A percentile compares a stretch with the other conserved stretches of the same genome.
These are phyloP conservation scores for Batkoa obscura DNA, from an alignment of 371 early-diverging fungal genomes.

Conservation along the genomic window DNA sequence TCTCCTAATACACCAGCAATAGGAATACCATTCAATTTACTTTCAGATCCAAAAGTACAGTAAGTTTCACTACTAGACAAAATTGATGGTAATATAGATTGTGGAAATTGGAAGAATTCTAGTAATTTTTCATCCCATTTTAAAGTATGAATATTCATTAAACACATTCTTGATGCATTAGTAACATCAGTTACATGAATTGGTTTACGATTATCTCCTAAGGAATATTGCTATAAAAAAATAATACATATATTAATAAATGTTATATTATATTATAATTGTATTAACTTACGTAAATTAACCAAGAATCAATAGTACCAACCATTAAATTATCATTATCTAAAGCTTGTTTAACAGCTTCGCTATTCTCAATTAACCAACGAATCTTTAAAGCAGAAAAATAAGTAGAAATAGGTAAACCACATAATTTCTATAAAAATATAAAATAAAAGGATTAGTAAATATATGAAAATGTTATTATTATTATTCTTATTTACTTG, in stretches of 20 bases:
- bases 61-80: conserved; percentile 68
- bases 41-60: conserved; percentile 33
- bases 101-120: conserved; percentile 48
- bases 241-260: neutral
- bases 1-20: conserved; percentile 81
- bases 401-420: conserved; percentile 85
- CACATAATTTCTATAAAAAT: conserved; percentile 32
- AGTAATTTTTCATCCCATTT: conserved; percentile 63
- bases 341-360: conserved; percentile 39
- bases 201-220: neutral
- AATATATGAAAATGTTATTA: no score
- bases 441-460: neutral
- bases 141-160: conserved; percentile 71
- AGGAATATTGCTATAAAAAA: conserved; percentile 23
- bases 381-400: conserved; percentile 81
- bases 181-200: conserved; percentile 80
- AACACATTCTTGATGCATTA: conserved; percentile 86
- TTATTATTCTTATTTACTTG: neutral
- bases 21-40: conserved; percentile 43
- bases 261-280: no score
- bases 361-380: conserved; percentile 77
- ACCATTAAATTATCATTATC: conserved; percentile 46
- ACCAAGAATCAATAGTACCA: conserved; percentile 89
- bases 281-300: conserved; percentile 44
- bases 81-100: conserved; percentile 53